These are phyloP conservation scores for Mucor velutinosus DNA, from an alignment of 371 early-diverging fungal species.

Conservation along the genomic window DNA sequence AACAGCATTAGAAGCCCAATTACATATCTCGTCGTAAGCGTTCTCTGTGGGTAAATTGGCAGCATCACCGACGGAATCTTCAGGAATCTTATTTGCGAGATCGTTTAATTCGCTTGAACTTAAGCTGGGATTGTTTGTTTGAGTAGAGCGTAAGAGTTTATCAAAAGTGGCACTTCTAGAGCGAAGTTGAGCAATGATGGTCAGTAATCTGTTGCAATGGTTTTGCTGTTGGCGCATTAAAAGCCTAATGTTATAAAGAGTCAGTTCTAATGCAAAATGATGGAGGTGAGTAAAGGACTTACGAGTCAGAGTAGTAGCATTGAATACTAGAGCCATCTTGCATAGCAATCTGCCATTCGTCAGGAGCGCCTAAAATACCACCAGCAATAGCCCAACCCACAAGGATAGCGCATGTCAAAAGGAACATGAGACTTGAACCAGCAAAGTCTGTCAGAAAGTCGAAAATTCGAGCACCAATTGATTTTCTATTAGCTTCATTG, in stretches of 20 bases:
- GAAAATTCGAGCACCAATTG: slow-evolving; percentile 9
- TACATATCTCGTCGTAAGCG: slow-evolving; percentile 16
- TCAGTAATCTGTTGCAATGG: slow-evolving; percentile 7
- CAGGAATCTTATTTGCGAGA: background rate
- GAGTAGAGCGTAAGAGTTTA: slow-evolving; percentile 1
- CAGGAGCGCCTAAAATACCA: slow-evolving; percentile 15
- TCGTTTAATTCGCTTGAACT: background rate
- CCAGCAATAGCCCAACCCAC: slow-evolving; percentile 22
- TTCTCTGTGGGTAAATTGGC: slow-evolving; percentile 16
- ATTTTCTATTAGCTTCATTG: background rate
- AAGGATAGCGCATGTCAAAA: slow-evolving; percentile 8
- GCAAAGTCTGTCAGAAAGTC: slow-evolving; percentile 14
- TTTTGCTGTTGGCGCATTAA: slow-evolving; percentile 31
- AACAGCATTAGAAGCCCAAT: slow-evolving; percentile 14
- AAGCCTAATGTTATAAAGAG: background rate
- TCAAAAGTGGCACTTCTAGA: slow-evolving; percentile 12
- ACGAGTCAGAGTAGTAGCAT: slow-evolving; percentile 25
- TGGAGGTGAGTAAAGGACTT: background rate
- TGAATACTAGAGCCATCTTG: slow-evolving; percentile 27
- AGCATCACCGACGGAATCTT: slow-evolving; percentile 19
- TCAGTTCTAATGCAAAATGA: background rate
- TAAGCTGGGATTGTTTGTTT: background rate
- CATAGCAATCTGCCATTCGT: slow-evolving; percentile 30
- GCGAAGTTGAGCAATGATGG: slow-evolving; percentile 15
- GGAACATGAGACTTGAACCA: slow-evolving; percentile 19